phyloP scores from a whole-genome alignment of 805 yeast species.

The Monosporozyma solicola region DNA sequence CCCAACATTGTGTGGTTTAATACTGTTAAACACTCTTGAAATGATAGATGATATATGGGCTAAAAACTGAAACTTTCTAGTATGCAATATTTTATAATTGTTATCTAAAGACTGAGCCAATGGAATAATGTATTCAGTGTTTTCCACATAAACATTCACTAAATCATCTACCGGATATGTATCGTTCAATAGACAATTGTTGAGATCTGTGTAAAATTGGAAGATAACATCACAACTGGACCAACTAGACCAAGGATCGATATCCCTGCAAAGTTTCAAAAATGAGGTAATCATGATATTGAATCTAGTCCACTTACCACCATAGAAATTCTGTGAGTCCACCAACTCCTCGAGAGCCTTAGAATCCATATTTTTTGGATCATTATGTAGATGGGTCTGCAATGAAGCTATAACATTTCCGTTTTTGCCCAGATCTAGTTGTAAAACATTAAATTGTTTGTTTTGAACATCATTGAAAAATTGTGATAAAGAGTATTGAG shows the following conservation, averaged over 20 bases:
- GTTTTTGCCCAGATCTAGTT: conserved; percentile 23
- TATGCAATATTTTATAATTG: conserved; percentile 10
- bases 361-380: conserved; percentile 4
- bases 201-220: conserved; percentile 36
- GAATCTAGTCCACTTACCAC: conserved; percentile 29
- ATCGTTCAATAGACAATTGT: conserved; percentile 37
- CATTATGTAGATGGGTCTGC: conserved; percentile 21
- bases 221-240: conserved; percentile 43
- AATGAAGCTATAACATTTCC: conserved; percentile 30
- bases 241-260: conserved; percentile 43
- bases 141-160: conserved; percentile 15
- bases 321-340: conserved; percentile 11
- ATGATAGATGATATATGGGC: conserved; percentile 45
- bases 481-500: conserved; percentile 8
- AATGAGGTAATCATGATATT: conserved; percentile 41
- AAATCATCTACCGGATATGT: conserved; percentile 29
- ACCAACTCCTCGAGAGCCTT: conserved; percentile 13
- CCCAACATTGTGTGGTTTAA: conserved; percentile 33
- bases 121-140: conserved; percentile 32
- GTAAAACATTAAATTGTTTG: conserved; percentile 18
- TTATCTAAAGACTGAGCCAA: conserved; percentile 19
- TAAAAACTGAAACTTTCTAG: conserved; percentile 31
- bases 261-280: conserved; percentile 38
- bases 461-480: conserved; percentile 15
- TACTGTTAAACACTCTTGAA: conserved; percentile 51